Percentiles rank a stretch among this genome's conserved stretches.
Conservation (phyloP, 2,329 filamentous ascomycete species). For the Nothophoma quercina region DNA sequence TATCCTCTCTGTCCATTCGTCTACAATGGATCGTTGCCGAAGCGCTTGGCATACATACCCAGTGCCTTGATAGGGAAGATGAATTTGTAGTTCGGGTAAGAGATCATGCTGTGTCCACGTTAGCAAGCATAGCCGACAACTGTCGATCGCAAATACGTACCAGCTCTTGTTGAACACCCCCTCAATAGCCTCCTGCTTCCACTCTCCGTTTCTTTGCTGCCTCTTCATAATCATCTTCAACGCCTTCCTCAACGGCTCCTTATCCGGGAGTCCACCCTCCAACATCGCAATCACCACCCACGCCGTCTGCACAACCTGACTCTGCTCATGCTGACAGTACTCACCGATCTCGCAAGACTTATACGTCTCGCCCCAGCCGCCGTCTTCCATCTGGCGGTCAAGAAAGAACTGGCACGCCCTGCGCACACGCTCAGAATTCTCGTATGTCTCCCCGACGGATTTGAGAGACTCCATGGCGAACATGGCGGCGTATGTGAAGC, state of each 20-base stretch:
- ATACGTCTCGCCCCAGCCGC: slow-evolving; percentile 97
- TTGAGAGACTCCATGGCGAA: slow-evolving; percentile 90
- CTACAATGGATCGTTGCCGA: slow-evolving; percentile 34
- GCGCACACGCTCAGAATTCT: slow-evolving; percentile 72
- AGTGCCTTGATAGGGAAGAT: slow-evolving; percentile 93
- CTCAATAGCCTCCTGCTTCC: slow-evolving; percentile 94
- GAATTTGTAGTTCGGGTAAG: slow-evolving; percentile 99
- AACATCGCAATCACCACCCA: slow-evolving; percentile 86
- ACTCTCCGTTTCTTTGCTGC: slow-evolving; percentile 89
- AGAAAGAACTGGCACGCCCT: slow-evolving; percentile 87
- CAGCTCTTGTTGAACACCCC: slow-evolving; percentile 99
- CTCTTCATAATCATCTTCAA: slow-evolving; percentile 83
- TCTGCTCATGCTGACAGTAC: slow-evolving; percentile 79
- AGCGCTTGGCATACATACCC: slow-evolving; percentile 76
- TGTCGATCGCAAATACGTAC: too few species aligned
- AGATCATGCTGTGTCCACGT: slow-evolving; percentile 76
- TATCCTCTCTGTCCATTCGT: neutral
- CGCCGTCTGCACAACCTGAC: slow-evolving; percentile 92
- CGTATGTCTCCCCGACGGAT: slow-evolving; percentile 81
- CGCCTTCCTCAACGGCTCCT: slow-evolving; percentile 74
- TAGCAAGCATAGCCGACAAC: slow-evolving; percentile 18
- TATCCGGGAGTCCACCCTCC: slow-evolving; percentile 81
- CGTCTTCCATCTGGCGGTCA: slow-evolving; percentile 83
- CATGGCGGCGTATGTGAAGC: slow-evolving; percentile 97
- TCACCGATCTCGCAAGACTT: slow-evolving; percentile 78